phyloP scores from a whole-genome alignment of 1,284 basidiomycete species.

The Rhodotorula sp. region DNA sequence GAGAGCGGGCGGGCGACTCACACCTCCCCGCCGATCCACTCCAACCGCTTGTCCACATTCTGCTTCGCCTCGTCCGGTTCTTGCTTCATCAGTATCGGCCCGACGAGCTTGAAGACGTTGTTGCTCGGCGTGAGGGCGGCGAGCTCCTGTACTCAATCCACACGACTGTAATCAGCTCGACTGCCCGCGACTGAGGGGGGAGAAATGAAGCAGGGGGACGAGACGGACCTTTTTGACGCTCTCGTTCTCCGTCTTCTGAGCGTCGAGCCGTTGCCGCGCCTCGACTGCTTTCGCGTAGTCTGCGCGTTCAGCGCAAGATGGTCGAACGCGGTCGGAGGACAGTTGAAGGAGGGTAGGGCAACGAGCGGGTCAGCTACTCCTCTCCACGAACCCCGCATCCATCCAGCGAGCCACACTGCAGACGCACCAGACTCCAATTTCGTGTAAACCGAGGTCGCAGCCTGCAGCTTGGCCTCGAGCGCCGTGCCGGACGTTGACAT shows the following conservation, averaged over 20 bases:
- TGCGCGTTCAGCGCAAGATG: conserved; percentile 25
- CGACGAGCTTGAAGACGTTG: conserved; percentile 86
- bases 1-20: conserved; percentile 52
- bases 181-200: background rate
- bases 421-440: conserved; percentile 15
- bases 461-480: conserved; percentile 21
- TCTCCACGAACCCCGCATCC: no score
- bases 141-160: conserved; percentile 70
- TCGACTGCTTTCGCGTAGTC: conserved; percentile 72
- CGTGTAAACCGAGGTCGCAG: background rate
- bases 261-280: conserved; percentile 75
- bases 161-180: background rate
- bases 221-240: conserved; percentile 74
- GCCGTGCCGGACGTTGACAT: conserved; percentile 5
- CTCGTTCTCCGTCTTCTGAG: conserved; percentile 88
- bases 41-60: conserved; percentile 87
- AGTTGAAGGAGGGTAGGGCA: background rate
- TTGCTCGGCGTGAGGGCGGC: conserved; percentile 70
- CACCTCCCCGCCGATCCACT: conserved; percentile 89
- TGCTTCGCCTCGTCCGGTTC: conserved; percentile 81
- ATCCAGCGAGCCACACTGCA: no score
- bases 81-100: conserved; percentile 86
- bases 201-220: background rate
- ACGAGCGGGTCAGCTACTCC: background rate
- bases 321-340: background rate